A percentile compares a stretch with the other conserved stretches of the same genome.
Conservation (phyloP, 2,329 filamentous ascomycete genomes). For the Penicillium sp. region DNA sequence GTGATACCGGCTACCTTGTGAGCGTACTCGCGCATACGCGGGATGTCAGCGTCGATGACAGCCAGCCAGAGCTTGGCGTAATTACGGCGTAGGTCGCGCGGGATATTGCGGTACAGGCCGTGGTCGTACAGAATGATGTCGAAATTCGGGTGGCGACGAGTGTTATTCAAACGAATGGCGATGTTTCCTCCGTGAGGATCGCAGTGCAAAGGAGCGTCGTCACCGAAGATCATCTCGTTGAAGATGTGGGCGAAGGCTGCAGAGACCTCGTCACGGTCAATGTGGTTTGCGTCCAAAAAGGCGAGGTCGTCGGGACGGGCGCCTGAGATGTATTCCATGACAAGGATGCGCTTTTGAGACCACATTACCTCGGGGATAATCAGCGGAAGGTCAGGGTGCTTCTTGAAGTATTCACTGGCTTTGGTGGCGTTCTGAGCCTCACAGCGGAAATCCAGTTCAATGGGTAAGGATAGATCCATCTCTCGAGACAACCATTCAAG, state of each 20-base stretch:
- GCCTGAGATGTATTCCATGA: conserved; percentile 92
- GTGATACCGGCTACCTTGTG: conserved; percentile 84
- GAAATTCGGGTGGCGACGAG: conserved; percentile 69
- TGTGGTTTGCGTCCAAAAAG: conserved; percentile 79
- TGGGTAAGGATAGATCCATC: conserved; percentile 85
- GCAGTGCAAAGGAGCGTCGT: conserved; percentile 84
- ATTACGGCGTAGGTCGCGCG: conserved; percentile 69
- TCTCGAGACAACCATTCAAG: conserved; percentile 92
- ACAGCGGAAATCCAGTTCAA: conserved; percentile 84
- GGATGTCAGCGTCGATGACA: conserved; percentile 84
- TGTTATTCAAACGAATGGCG: conserved; percentile 75
- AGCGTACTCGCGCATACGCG: conserved; percentile 82
- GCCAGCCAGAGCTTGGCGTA: conserved; percentile 98
- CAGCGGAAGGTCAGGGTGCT: conserved; percentile 71
- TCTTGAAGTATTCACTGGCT: conserved; percentile 76
- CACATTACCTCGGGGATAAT: conserved; percentile 87
- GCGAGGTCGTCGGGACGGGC: conserved; percentile 83
- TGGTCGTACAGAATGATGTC: conserved; percentile 97
- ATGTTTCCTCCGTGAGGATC: conserved; percentile 97
- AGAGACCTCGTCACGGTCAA: conserved; percentile 93
- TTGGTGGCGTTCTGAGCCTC: conserved; percentile 82
- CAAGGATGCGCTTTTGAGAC: conserved; percentile 83
- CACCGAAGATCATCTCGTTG: conserved; percentile 99
- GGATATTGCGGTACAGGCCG: conserved; percentile 91
- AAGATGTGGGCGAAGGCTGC: conserved; percentile 87